Evolutionary conservation across 208 protist species (phyloP), one percentile per base, ranked within the genome.

Genomic region (Endotrypanum monterogeii): DNA sequence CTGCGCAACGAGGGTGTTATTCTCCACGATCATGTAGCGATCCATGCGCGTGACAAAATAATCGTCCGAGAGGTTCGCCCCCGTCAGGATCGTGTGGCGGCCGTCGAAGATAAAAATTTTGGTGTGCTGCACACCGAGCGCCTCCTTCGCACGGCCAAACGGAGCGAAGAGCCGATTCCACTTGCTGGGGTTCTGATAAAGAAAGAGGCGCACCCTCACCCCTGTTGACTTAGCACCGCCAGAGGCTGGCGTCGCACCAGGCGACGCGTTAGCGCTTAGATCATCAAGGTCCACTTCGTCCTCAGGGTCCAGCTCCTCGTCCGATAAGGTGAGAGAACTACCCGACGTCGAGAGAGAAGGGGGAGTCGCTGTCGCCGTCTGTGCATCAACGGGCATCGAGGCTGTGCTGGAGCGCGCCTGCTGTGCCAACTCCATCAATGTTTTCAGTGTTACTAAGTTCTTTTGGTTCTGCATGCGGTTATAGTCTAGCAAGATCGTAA

Each of bases 31-130:
- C 11, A 98, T 56, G 83, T 98, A 98, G 25, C 98, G 87, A 72
- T 99, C 98, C 84, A 98, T 97, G 51, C 98, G 89, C 18, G 96
- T 93, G 25, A 86, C 84, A 57, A 98, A 98, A 88, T 99, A 99
- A 73, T 98, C 91, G 48, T 97, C 90, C 3, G 89, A 97, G 4
- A 99, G 83, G 83, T 99, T 99, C 16, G 98, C 98, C 4, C 98
- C 98, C 20, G 90, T 96, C 12, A 99, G 57, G 25, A 98, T 78
- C 41, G 87, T 94, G 80, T 98, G 74, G 14, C 44, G 39, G 30
- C 73, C 71, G 73, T 99, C 98, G 61, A 98, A 98, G 32, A 96
- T 83, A 60, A 97, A 98, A 28, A 94, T 77, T 71, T 99, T 99
- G 12, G 98, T 93, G 87, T 99, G 98, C 80, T 98, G 95, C 52